Conservation (phyloP, 2,329 filamentous ascomycete species). For the Botrytis fabae region DNA sequence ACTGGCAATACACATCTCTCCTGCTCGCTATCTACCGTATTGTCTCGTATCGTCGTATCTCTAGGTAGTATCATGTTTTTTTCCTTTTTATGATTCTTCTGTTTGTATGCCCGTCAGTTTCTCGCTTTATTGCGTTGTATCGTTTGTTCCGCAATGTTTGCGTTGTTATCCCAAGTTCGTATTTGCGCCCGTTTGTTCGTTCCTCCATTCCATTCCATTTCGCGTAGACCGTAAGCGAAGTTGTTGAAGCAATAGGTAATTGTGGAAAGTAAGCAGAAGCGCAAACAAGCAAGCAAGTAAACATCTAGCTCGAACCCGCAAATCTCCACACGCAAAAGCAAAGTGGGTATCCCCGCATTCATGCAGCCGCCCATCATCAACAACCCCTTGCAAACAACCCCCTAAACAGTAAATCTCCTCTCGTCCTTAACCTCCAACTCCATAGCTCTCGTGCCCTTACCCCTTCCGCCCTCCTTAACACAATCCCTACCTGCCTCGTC, state of each 20-base stretch:
- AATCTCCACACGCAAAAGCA: background rate
- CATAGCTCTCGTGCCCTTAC: background rate
- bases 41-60: background rate
- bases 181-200: background rate
- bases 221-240: background rate
- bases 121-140: background rate
- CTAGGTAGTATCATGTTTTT: background rate
- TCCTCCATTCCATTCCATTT: background rate
- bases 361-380: background rate
- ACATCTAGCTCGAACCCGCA: background rate
- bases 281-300: background rate
- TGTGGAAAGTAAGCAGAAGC: background rate
- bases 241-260: background rate
- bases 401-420: constrained; percentile 10
- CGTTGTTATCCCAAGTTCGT: background rate
- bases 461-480: background rate
- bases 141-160: background rate
- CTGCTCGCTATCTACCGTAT: background rate
- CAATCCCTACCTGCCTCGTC: background rate
- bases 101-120: background rate
- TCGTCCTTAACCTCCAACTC: constrained; percentile 5
- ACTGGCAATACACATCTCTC: constrained; percentile 16
- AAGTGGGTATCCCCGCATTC: background rate
- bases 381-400: background rate
- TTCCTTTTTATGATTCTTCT: background rate